A percentile compares a stretch with the other conserved stretches of the same genome.
These are phyloP conservation scores for Endothia cerciana DNA, from an alignment of 2,329 filamentous ascomycete species.

Conservation along the genomic window DNA sequence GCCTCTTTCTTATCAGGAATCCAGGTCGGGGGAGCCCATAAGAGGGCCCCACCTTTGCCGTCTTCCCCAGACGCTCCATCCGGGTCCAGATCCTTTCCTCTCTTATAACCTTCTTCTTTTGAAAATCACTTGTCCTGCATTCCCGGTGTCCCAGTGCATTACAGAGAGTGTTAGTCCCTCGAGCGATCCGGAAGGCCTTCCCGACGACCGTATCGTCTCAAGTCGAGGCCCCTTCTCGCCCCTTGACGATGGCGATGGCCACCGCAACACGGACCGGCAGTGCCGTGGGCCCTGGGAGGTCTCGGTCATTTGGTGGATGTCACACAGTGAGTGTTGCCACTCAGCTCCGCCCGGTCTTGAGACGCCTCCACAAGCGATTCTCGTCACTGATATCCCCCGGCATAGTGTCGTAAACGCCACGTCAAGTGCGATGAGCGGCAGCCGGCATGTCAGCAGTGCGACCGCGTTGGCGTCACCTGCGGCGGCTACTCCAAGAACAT, in stretches of 20 bases:
- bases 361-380: not conserved
- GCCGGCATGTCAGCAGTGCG: constrained; percentile 5
- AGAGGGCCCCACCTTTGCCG: too few species aligned
- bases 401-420: constrained; percentile 13
- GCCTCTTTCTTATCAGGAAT: too few species aligned
- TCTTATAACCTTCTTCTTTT: too few species aligned
- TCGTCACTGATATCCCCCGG: not conserved
- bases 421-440: constrained; percentile 13
- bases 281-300: not conserved
- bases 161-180: not conserved
- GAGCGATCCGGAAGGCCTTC: not conserved
- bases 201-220: not conserved
- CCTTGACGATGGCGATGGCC: not conserved
- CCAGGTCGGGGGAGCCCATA: too few species aligned
- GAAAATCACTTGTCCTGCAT: too few species aligned
- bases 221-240: not conserved
- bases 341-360: not conserved
- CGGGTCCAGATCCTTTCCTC: too few species aligned
- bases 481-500: constrained; percentile 42
- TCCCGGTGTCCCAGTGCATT: too few species aligned
- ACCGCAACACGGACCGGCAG: not conserved
- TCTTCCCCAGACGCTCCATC: too few species aligned
- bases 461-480: not conserved
- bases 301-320: constrained; percentile 20
- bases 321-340: constrained; percentile 3